A percentile compares a stretch with the other conserved stretches of the same genome.
phyloP scores from a whole-genome alignment of 2,329 filamentous ascomycete species.

The Trichoderma arundinaceum region DNA sequence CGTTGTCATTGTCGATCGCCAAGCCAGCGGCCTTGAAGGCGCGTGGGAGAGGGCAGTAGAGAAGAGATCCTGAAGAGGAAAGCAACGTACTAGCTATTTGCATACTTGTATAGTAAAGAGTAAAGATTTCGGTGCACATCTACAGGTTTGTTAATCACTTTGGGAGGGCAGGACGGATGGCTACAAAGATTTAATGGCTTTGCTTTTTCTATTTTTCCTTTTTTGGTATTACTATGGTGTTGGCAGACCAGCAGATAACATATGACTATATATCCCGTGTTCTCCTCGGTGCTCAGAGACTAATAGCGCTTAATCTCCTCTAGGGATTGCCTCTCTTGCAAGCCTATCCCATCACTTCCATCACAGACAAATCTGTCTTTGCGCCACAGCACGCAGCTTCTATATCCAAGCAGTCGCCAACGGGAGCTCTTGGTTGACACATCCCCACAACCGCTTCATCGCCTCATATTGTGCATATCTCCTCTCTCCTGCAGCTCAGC shows the following conservation, averaged over 20 bases:
- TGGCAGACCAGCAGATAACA: conserved; percentile 16
- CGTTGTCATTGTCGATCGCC: conserved; percentile 57
- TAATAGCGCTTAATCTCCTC: background rate
- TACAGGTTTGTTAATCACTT: conserved; percentile 12
- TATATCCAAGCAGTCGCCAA: background rate
- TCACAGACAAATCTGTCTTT: background rate
- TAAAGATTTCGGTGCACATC: conserved; percentile 21
- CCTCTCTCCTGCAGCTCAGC: background rate
- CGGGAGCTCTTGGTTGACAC: background rate
- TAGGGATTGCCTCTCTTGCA: background rate
- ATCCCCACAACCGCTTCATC: background rate
- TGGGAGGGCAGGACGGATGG: background rate
- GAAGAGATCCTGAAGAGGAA: conserved; percentile 32
- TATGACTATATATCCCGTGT: conserved; percentile 8
- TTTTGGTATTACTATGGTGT: background rate
- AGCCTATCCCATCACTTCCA: background rate
- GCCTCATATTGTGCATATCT: no score
- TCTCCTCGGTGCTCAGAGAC: conserved; percentile 1
- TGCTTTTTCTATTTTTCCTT: background rate
- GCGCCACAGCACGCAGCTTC: background rate
- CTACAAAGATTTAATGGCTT: conserved; percentile 21
- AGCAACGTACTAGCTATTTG: conserved; percentile 3
- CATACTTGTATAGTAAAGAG: conserved; percentile 27
- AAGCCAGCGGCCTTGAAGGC: conserved; percentile 62
- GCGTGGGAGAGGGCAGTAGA: conserved; percentile 70